Conservation (phyloP, 2,329 filamentous ascomycete species). For the Alternaria angustiovoidea region DNA sequence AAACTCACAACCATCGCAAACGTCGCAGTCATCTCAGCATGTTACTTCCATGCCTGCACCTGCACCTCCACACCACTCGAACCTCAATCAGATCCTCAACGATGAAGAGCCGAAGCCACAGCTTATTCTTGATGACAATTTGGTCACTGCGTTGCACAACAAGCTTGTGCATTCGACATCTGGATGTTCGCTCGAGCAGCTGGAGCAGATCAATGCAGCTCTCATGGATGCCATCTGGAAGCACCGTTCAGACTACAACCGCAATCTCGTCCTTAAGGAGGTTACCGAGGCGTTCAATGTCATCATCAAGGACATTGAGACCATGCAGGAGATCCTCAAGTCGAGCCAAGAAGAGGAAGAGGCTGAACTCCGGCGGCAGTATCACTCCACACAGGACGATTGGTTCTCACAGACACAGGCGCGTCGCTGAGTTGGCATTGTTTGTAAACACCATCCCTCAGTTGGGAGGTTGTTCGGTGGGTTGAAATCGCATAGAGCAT, state of each 20-base stretch:
- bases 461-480: neutral
- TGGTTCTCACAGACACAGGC: slow-evolving; percentile 16
- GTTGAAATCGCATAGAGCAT: neutral
- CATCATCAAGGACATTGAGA: slow-evolving; percentile 73
- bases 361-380: slow-evolving; percentile 14
- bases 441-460: neutral
- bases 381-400: slow-evolving; percentile 12
- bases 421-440: slow-evolving; percentile 1
- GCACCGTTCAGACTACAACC: slow-evolving; percentile 81
- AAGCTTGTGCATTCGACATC: slow-evolving; percentile 72
- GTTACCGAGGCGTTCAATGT: slow-evolving; percentile 78
- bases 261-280: slow-evolving; percentile 72
- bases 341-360: slow-evolving; percentile 50
- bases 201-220: slow-evolving; percentile 90
- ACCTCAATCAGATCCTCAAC: slow-evolving; percentile 55
- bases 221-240: slow-evolving; percentile 93
- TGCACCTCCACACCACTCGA: slow-evolving; percentile 44
- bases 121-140: slow-evolving; percentile 58
- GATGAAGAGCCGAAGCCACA: slow-evolving; percentile 42
- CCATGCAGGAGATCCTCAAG: slow-evolving; percentile 55
- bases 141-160: slow-evolving; percentile 66
- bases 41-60: slow-evolving; percentile 47
- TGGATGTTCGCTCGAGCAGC: slow-evolving; percentile 87
- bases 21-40: slow-evolving; percentile 48
- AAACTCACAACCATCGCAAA: slow-evolving; percentile 50